phyloP scores from a whole-genome alignment of 208 protist genomes.

The Leishmania arabica region DNA sequence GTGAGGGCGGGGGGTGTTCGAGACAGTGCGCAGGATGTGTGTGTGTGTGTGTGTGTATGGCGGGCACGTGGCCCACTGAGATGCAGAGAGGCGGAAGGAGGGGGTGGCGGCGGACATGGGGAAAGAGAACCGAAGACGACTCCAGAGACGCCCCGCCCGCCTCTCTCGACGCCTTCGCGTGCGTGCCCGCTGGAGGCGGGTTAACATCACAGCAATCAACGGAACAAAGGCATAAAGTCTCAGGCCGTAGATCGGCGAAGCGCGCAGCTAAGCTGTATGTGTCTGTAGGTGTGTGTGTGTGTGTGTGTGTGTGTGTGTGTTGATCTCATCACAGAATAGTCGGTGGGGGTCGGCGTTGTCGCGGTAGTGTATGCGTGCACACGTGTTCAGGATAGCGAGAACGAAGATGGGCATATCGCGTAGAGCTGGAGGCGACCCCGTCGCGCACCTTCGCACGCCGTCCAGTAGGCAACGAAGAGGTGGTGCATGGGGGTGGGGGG shows the following conservation, averaged over 20 bases:
- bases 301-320: background rate
- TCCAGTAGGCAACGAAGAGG: background rate
- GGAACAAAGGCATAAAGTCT: too few species aligned
- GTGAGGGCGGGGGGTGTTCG: background rate
- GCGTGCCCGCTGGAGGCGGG: too few species aligned
- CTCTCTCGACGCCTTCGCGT: background rate
- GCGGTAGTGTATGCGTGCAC: background rate
- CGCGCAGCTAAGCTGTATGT: too few species aligned
- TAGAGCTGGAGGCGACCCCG: background rate
- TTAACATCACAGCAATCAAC: too few species aligned
- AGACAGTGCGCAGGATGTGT: background rate
- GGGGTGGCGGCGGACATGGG: background rate
- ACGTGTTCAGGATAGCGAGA: background rate
- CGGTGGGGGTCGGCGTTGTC: background rate
- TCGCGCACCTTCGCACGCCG: background rate
- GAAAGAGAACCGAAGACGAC: conserved; percentile 4
- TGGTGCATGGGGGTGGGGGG: background rate
- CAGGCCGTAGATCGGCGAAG: too few species aligned
- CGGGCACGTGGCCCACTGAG: background rate
- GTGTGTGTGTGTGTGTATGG: background rate
- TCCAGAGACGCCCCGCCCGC: background rate
- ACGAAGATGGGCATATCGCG: background rate
- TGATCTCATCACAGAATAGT: background rate
- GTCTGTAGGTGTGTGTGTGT: too few species aligned
- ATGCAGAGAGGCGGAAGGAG: background rate